A percentile compares a stretch with the other conserved stretches of the same genome.
Evolutionary conservation across 768 basidiomycete genomes (phyloP).

Genomic region (Termitomyces sp.): DNA sequence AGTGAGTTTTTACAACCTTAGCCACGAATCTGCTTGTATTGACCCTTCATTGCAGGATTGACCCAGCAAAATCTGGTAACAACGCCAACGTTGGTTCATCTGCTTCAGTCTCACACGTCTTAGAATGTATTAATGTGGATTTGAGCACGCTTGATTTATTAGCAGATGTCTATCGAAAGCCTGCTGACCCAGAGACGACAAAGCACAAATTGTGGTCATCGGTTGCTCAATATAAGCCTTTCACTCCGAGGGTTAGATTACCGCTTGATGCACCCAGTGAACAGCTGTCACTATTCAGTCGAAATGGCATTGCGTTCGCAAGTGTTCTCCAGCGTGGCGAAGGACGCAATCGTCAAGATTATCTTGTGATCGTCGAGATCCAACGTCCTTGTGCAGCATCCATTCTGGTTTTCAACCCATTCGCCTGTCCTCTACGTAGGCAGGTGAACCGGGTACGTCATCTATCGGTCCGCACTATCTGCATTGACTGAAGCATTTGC

Average conservation of each 20-base stretch:
- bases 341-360: background rate
- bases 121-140: constrained; percentile 34
- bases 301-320: background rate
- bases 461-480: too few species aligned
- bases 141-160: constrained; percentile 39
- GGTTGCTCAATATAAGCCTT: background rate
- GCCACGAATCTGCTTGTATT: constrained; percentile 2
- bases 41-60: constrained; percentile 23
- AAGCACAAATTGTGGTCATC: background rate
- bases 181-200: background rate
- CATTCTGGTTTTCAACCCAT: background rate
- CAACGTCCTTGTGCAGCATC: background rate
- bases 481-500: background rate
- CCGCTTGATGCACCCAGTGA: background rate
- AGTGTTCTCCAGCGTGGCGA: background rate
- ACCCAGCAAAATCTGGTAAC: too few species aligned
- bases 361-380: background rate
- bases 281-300: background rate
- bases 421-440: too few species aligned
- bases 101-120: constrained; percentile 40
- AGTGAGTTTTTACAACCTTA: constrained; percentile 7
- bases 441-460: too few species aligned
- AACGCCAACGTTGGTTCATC: too few species aligned
- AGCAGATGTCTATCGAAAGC: constrained; percentile 9
- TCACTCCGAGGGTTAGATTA: background rate